These are phyloP conservation scores for Solanum hybrid DNA, from an alignment of 305 asterid species.

Conservation along the genomic window DNA sequence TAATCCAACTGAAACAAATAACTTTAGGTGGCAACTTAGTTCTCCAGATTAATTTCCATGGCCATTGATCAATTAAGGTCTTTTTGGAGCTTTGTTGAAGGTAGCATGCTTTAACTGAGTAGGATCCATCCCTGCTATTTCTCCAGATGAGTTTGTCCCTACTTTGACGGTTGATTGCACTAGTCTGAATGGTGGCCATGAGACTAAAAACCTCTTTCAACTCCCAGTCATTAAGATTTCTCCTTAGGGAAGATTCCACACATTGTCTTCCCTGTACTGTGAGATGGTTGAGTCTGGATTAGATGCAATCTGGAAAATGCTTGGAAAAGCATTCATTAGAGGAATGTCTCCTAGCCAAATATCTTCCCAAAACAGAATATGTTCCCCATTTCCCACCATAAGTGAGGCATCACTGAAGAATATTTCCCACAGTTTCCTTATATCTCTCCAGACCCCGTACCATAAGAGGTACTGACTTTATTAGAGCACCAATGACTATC, in stretches of 20 bases:
- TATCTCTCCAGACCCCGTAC: background rate
- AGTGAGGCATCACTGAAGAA: background rate
- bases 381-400: background rate
- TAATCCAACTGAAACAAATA: background rate
- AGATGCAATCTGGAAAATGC: background rate
- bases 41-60: background rate
- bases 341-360: background rate
- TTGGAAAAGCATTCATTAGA: background rate
- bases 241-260: background rate
- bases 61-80: background rate
- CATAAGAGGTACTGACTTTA: background rate
- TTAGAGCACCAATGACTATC: background rate
- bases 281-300: background rate
- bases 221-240: background rate
- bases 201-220: background rate
- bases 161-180: background rate
- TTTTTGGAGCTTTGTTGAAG: background rate
- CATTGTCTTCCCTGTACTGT: background rate
- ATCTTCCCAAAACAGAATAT: background rate
- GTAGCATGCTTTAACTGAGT: background rate
- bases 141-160: background rate
- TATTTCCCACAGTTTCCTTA: background rate
- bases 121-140: background rate
- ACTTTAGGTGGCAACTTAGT: background rate
- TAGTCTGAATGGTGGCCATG: background rate